Evolutionary conservation across 2,329 filamentous ascomycete species (phyloP), one percentile per base, ranked within the genome.

Genomic region (Colletotrichum sojae): DNA sequence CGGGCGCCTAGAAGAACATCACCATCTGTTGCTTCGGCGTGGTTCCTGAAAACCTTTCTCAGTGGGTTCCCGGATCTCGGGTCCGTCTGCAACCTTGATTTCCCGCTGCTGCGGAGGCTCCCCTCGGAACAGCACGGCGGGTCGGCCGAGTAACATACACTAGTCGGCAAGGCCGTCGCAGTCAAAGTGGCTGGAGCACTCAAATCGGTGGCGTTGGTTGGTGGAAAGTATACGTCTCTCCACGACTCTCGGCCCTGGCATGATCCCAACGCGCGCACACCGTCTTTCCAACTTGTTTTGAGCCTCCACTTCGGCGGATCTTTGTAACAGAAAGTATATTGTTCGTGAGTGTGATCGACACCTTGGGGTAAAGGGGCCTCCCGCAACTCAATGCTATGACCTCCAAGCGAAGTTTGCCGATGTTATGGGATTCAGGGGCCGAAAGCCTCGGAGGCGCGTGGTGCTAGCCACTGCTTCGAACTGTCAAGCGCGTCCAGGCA

Each of bases 381-480:
- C 61, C 66, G 61, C 22, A 69, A 69, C 54, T 65, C 36, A 69
- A 65, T 69, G 61, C 60, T 55, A 51, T 59, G 61, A 59, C 61
- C 48, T 20, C 27, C 25, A 46, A 27, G 20, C 40, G 54, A 54
- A 55, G 20, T 69, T 27, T 69, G 66, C 48, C 49, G 40, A 65
- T 68, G 48, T 51, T 52, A 39, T 45, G 8, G 13, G 27, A 39
- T 40, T 51, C 45, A 31, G 49, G 36, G 20, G 43, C 27, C 43
- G 36, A 43, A 25, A 36, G 52, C 40, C n/a, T 52, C 25, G 15
- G 49, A 8, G 4, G 45, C n/a, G n/a, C 51, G 25, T 31, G 31
- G 27, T 10, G 4, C 31, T 36, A 2, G 31, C 31, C 8, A 36
- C 31, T 40, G 27, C 16, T 39, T 22, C 12, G 13, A 20, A 27